Conservation (phyloP, 2,329 filamentous ascomycete genomes). For the Phialophora tarda region DNA sequence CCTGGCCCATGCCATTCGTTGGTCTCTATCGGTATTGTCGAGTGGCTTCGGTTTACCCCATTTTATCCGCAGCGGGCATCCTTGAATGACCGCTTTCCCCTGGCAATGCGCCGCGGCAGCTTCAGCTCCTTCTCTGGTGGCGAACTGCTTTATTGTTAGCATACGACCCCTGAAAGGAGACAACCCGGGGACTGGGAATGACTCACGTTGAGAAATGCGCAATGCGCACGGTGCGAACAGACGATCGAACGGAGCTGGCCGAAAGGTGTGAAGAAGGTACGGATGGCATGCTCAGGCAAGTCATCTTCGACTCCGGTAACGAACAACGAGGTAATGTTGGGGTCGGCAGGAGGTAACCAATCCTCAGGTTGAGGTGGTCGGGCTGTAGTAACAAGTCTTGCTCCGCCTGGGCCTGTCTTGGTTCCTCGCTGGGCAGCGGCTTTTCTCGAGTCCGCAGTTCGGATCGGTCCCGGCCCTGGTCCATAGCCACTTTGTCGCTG, state of each 20-base stretch:
- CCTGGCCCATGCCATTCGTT: conserved; percentile 78
- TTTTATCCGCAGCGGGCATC: conserved; percentile 84
- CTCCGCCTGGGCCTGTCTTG: conserved; percentile 55
- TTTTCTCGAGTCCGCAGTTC: conserved; percentile 67
- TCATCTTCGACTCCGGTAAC: conserved; percentile 96
- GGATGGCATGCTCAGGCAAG: conserved; percentile 86
- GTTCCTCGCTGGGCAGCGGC: conserved; percentile 48
- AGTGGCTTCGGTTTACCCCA: conserved; percentile 94
- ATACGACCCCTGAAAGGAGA: not conserved
- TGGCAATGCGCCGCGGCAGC: conserved; percentile 82
- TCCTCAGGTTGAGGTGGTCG: conserved; percentile 84
- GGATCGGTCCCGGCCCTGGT: conserved; percentile 62
- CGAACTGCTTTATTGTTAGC: conserved; percentile 58
- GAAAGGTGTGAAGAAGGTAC: conserved; percentile 85
- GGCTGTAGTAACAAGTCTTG: conserved; percentile 70
- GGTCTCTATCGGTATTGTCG: conserved; percentile 87
- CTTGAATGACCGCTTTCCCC: conserved; percentile 85
- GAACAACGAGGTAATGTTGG: conserved; percentile 89
- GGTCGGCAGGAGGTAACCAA: conserved; percentile 81
- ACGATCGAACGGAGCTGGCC: conserved; percentile 91
- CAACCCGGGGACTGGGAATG: not conserved
- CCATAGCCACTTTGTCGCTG: conserved; percentile 52
- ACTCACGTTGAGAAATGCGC: conserved; percentile 81
- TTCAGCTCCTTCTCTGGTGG: conserved; percentile 82
- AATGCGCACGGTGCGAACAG: conserved; percentile 96